Percentiles rank a stretch among this genome's conserved stretches.
Evolutionary conservation across 345 rosid species (phyloP).

Genomic region (Leavenworthia alabamica): DNA sequence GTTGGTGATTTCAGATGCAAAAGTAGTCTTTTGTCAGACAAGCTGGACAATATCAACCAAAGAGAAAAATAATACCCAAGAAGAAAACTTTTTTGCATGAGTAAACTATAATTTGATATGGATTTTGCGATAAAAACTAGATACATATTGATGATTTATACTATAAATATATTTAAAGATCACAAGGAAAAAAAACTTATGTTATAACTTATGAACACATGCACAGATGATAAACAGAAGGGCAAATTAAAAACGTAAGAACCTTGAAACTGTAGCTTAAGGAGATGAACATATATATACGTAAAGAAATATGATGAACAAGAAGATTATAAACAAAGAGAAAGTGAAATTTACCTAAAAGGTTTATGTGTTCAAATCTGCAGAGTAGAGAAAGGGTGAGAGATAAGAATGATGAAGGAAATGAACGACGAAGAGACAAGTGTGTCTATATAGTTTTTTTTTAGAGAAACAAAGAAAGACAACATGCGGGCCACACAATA

Average conservation of each 20-base stretch:
- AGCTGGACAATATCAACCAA: not conserved
- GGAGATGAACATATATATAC: not conserved
- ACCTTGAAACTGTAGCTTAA: not conserved
- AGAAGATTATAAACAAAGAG: not conserved
- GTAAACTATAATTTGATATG: not conserved
- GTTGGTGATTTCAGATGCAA: not conserved
- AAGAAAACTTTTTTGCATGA: not conserved
- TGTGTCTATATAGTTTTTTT: not conserved
- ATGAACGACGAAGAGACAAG: not conserved
- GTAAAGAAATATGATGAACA: not conserved
- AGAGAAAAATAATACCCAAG: not conserved
- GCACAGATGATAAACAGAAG: not conserved
- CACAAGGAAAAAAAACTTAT: not conserved
- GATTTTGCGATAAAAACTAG: slow-evolving; percentile 5
- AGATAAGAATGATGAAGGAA: not conserved
- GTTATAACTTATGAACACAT: not conserved
- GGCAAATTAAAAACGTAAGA: not conserved
- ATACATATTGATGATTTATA: not conserved
- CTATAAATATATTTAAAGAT: not conserved
- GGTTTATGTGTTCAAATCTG: not conserved
- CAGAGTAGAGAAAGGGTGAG: not conserved
- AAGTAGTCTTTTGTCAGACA: not conserved
- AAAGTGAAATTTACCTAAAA: slow-evolving; percentile 11
- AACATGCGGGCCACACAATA: slow-evolving; percentile 32
- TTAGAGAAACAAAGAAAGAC: slow-evolving; percentile 1